Evolutionary conservation across 805 yeast species (phyloP), one percentile per base, ranked within the genome.

Genomic region (Myxozyma udenii): DNA sequence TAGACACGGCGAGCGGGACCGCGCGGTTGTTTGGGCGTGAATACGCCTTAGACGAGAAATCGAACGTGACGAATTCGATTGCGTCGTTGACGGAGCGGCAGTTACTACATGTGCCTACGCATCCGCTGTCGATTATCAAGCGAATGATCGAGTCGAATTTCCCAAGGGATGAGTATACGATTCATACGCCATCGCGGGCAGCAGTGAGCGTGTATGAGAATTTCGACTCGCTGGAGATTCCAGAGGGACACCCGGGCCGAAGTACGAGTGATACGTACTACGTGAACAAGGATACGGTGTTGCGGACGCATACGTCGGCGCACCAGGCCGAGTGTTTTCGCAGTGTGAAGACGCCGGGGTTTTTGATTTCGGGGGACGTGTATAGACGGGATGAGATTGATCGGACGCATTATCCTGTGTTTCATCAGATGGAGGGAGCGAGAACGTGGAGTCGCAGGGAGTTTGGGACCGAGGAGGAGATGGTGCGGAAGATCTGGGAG

Each of bases 361-460:
- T 86, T 68, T 77, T 93, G 58, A 90, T 93, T 42, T 78, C 95
- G 11, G 98, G 98, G 1, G 98, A 93, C 68, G 98, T 93, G 7
- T 93, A 90, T 66, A 78, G 98, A 64, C 78, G 95, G 63, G 98
- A 93, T 69, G 96, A 91, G 63, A 87, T 93, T 50, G 98, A 93
- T 68, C 77, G 87, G 59, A 89, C 98, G 0, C 98, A 93, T 68
- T 93, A 93, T 66, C 98, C 98, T 1, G 97, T 86, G 0, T 93
- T 93, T 71, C 97, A 93, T 64, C 98, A 93, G 69, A 81, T 93
- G 88, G 98, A 93, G 70, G 98, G 98, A 42, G 97, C 96, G 2
- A 74, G 93, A 53, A 68, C 84, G 1, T 93, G 98, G 98, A 71
- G 78, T 5, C 72, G 84, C 48, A 66, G 68, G 11, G 76, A 74